Percentiles rank a stretch among this genome's conserved stretches.
Evolutionary conservation across 179 eudicot genomes (phyloP).

Genomic region (Monotropa hypopitys): DNA sequence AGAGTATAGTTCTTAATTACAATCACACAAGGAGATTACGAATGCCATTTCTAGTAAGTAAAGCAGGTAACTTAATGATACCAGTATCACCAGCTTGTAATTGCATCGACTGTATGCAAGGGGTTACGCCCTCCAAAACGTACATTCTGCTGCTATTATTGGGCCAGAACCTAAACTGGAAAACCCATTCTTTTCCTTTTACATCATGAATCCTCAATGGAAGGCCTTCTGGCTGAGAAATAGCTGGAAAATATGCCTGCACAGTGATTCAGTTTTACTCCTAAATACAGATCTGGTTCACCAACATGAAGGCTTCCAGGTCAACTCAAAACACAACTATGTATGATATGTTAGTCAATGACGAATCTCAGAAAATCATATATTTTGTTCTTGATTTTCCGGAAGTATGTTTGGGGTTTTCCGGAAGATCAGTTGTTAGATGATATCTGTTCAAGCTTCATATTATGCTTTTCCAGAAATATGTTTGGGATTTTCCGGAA

Average conservation of each 20-base stretch:
- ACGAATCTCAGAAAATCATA: too few relatives aligned
- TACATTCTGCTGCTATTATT: constrained; percentile 99
- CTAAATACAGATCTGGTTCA: constrained; percentile 7
- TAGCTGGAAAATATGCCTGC: constrained; percentile 97
- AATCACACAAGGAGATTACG: not conserved
- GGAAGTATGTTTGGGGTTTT: too few relatives aligned
- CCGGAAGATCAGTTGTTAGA: too few relatives aligned
- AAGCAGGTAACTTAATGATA: constrained; percentile 16
- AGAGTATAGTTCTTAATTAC: not conserved
- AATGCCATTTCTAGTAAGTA: constrained; percentile 8
- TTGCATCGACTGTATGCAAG: constrained; percentile 97
- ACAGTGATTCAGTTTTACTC: constrained; percentile 11
- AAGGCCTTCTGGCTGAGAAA: constrained; percentile 95
- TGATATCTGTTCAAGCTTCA: too few relatives aligned
- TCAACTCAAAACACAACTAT: not conserved
- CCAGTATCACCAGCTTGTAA: constrained; percentile 99
- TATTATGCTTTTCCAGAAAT: too few relatives aligned
- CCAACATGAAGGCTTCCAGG: not conserved
- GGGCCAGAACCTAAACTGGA: constrained; percentile 99
- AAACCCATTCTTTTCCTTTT: constrained; percentile 95
- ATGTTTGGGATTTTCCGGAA: too few relatives aligned
- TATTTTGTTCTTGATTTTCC: too few relatives aligned
- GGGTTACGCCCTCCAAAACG: constrained; percentile 96
- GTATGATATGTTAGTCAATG: too few relatives aligned
- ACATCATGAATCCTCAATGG: constrained; percentile 90